Evolutionary conservation across 768 basidiomycete genomes (phyloP).

Genomic region (Wakefieldia striispora): DNA sequence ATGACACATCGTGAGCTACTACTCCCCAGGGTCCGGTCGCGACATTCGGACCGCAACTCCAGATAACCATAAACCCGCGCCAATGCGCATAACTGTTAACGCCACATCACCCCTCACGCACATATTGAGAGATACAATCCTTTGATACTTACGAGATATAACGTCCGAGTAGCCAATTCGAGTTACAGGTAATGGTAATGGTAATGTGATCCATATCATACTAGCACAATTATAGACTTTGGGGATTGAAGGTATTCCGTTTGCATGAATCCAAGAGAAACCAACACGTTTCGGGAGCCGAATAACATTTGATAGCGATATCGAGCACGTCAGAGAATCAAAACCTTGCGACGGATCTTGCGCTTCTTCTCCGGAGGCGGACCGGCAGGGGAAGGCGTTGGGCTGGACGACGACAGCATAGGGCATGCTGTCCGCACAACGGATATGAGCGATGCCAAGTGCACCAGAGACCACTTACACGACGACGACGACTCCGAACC

Average conservation of each 20-base stretch:
- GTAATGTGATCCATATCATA: slow-evolving; percentile 15
- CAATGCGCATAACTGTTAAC: too few species aligned
- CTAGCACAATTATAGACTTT: slow-evolving; percentile 7
- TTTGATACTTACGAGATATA: slow-evolving; percentile 10
- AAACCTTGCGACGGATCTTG: slow-evolving; percentile 31
- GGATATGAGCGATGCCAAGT: background rate
- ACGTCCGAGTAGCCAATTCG: slow-evolving; percentile 13
- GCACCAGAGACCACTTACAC: slow-evolving; percentile 9
- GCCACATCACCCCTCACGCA: slow-evolving; percentile 1
- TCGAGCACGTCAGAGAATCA: slow-evolving; percentile 22
- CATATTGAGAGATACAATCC: too few species aligned
- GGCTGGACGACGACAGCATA: slow-evolving; percentile 2
- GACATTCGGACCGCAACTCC: too few species aligned
- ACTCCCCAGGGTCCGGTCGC: too few species aligned
- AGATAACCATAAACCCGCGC: too few species aligned
- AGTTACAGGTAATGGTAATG: slow-evolving; percentile 19
- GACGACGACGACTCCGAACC: background rate
- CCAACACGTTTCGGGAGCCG: background rate
- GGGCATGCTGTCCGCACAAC: slow-evolving; percentile 6
- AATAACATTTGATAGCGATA: background rate
- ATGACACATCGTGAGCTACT: too few species aligned
- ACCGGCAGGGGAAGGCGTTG: background rate
- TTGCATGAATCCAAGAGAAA: slow-evolving; percentile 3
- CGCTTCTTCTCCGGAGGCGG: slow-evolving; percentile 27
- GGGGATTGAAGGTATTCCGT: slow-evolving; percentile 4